Conservation (phyloP, 495 filamentous ascomycete species). For the Penicillium verhagenii region DNA sequence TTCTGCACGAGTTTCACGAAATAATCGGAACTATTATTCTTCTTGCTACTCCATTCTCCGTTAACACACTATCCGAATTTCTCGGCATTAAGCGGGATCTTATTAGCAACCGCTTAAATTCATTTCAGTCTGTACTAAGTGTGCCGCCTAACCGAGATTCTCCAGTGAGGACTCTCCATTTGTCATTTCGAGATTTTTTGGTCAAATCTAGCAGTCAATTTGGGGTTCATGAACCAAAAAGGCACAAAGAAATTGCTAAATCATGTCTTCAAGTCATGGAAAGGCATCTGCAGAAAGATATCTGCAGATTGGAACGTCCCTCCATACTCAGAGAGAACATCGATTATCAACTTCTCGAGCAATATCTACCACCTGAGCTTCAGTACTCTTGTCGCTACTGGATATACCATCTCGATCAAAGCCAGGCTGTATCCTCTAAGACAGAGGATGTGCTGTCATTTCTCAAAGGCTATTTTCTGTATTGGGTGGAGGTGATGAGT, state of each 20-base stretch:
- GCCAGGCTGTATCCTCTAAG: conserved; percentile 1
- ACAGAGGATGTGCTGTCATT: background rate
- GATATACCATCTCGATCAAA: conserved; percentile 20
- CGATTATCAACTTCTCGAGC: conserved; percentile 10
- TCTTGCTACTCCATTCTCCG: conserved; percentile 22
- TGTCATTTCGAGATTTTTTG: conserved; percentile 13
- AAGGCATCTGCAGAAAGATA: conserved; percentile 28
- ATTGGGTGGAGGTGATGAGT: conserved; percentile 43
- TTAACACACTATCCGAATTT: conserved; percentile 16
- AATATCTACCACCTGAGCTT: conserved; percentile 25
- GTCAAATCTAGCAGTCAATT: conserved; percentile 15
- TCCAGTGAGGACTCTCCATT: conserved; percentile 10
- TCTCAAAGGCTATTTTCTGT: conserved; percentile 34
- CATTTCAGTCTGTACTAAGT: conserved; percentile 26
- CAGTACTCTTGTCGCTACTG: conserved; percentile 42
- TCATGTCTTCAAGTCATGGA: conserved; percentile 32
- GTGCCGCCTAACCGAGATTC: conserved; percentile 19
- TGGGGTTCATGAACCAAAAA: conserved; percentile 16
- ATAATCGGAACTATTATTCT: conserved; percentile 28
- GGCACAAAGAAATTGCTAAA: conserved; percentile 6
- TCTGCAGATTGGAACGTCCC: conserved; percentile 29
- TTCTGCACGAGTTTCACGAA: conserved; percentile 23
- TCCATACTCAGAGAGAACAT: conserved; percentile 22
- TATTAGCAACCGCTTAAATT: conserved; percentile 17
- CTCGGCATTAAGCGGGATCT: conserved; percentile 5